Conservation (phyloP, 768 basidiomycete species). For the Pleurotus sapidus region DNA sequence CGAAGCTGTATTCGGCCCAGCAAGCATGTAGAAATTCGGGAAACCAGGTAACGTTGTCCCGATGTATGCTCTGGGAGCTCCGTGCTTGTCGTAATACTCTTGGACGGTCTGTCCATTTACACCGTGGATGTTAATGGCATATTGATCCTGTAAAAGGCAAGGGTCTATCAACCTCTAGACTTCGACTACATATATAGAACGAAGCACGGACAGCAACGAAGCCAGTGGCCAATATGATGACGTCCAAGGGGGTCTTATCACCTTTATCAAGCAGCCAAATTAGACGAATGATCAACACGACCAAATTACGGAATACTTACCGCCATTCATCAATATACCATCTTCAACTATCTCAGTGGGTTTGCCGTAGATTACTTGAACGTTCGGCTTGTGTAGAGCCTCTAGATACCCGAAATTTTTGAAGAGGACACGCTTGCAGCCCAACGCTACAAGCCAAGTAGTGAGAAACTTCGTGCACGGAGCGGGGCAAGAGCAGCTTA, state of each 20-base stretch:
- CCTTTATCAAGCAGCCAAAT: constrained; percentile 16
- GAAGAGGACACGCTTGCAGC: constrained; percentile 53
- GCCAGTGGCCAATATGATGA: constrained; percentile 39
- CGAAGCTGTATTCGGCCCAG: constrained; percentile 41
- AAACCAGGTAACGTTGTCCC: constrained; percentile 43
- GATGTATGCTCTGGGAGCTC: constrained; percentile 41
- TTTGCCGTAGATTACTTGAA: constrained; percentile 39
- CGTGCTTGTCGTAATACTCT: constrained; percentile 34
- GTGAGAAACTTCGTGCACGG: background rate
- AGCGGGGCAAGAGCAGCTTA: constrained; percentile 18
- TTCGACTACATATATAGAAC: background rate
- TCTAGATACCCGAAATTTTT: constrained; percentile 42
- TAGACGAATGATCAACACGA: background rate
- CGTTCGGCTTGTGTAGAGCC: constrained; percentile 42
- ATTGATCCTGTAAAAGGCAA: constrained; percentile 23
- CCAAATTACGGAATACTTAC: constrained; percentile 15
- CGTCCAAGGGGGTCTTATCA: constrained; percentile 30
- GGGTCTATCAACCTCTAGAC: no score
- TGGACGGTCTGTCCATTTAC: constrained; percentile 26
- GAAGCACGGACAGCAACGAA: constrained; percentile 22
- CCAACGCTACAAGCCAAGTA: constrained; percentile 29
- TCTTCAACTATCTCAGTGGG: constrained; percentile 35
- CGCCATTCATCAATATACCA: constrained; percentile 39
- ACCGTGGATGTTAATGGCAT: constrained; percentile 30
- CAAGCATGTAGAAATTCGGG: constrained; percentile 40